Evolutionary conservation across 805 yeast genomes (phyloP).

Genomic region (Kurtzmaniella fragi): DNA sequence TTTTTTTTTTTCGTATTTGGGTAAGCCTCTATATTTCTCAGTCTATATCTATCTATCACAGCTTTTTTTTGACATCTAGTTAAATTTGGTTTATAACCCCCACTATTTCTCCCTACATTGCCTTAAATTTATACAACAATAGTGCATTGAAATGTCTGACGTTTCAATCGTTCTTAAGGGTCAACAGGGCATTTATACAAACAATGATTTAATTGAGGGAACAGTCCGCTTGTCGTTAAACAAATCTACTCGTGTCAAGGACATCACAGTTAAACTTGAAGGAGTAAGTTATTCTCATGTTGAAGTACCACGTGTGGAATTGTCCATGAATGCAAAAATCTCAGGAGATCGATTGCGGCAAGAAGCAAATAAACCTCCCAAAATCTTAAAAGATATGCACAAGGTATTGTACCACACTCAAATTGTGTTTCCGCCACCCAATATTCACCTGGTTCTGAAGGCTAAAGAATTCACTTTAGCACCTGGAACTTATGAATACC

Average conservation of each 20-base stretch:
- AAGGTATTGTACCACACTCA: conserved; percentile 44
- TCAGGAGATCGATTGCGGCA: conserved; percentile 1
- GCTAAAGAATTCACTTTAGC: conserved; percentile 42
- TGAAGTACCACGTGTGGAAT: conserved; percentile 15
- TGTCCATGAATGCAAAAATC: background rate
- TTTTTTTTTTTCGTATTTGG: no score
- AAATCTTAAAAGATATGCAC: conserved; percentile 33
- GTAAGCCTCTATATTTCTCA: no score
- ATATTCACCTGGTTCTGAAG: conserved; percentile 38
- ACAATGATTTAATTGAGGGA: conserved; percentile 41
- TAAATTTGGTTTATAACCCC: no score
- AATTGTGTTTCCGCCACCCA: conserved; percentile 50
- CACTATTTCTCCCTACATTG: no score
- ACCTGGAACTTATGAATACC: conserved; percentile 48
- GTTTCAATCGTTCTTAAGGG: background rate
- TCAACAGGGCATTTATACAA: conserved; percentile 37
- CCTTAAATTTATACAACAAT: no score
- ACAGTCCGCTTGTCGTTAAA: conserved; percentile 33
- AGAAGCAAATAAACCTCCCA: conserved; percentile 3
- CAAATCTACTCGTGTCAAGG: conserved; percentile 38
- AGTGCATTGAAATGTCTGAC: no score
- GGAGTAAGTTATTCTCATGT: conserved; percentile 41
- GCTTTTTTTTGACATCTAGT: no score
- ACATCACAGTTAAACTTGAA: conserved; percentile 48
- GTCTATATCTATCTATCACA: no score